Conservation (phyloP, 2,329 filamentous ascomycete species). For the Pseudovirgaria hyperparasitica region DNA sequence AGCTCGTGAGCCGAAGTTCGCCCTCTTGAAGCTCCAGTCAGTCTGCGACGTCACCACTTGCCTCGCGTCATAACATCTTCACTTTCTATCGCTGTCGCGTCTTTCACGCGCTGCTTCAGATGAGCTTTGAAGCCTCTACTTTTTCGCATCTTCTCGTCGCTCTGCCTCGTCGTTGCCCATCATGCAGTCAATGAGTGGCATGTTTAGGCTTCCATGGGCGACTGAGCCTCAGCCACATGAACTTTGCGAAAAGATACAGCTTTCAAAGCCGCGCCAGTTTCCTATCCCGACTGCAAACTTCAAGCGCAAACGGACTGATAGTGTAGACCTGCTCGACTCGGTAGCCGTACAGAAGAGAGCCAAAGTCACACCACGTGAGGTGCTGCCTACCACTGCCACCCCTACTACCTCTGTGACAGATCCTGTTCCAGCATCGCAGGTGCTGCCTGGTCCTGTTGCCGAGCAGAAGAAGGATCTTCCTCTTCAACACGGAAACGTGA, state of each 20-base stretch:
- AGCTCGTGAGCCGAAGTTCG: conserved; percentile 7
- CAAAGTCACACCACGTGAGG: conserved; percentile 8
- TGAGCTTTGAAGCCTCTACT: conserved; percentile 23
- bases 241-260: conserved; percentile 27
- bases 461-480: conserved; percentile 24
- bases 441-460: conserved; percentile 20
- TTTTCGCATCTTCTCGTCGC: conserved; percentile 5
- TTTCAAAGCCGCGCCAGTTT: conserved; percentile 29
- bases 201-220: conserved; percentile 38
- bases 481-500: conserved; percentile 15
- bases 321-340: conserved; percentile 24
- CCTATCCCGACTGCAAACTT: conserved; percentile 35
- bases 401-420: too few relatives aligned
- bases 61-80: conserved; percentile 13
- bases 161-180: conserved; percentile 21
- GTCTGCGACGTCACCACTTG: conserved; percentile 17
- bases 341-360: conserved; percentile 18
- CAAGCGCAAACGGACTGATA: conserved; percentile 47
- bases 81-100: conserved; percentile 18
- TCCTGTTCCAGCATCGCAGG: too few relatives aligned
- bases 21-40: conserved; percentile 3
- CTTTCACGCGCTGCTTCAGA: conserved; percentile 19
- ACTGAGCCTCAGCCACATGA: conserved; percentile 29
- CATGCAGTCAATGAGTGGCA: conserved; percentile 33
- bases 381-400: background rate